Evolutionary conservation across 495 filamentous ascomycete species (phyloP), one percentile per base, ranked within the genome.

Genomic region (Amniculicola lignicola): DNA sequence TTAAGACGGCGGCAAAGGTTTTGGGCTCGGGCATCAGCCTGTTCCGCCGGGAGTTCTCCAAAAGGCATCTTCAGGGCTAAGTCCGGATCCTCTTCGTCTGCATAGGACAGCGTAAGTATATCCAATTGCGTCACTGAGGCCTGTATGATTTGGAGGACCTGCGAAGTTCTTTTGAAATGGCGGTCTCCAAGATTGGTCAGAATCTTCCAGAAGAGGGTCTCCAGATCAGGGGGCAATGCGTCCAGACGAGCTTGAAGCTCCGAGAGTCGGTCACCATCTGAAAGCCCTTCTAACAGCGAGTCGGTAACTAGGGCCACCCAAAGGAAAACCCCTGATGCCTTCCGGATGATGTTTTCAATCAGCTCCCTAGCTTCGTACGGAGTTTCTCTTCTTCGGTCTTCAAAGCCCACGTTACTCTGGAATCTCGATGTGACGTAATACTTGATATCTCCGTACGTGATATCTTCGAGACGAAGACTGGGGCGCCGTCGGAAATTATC

Each of bases 251-350:
- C 12, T n/a, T 39, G 45, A 5, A 63, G 43, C 10, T 59, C 42
- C 2, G 2, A 1, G 2, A 63, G 6, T 2, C 40, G 19, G 10
- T 63, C 59, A 9, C 35, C 54, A 36, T 58, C 29, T 6, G 27
- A 0, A 0, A 58, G 23, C 0, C 59, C 59, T 21, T 53, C 48
- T 0, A 58, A 50, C 2, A 63, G 40, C 1, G 59, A 63, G 1
- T 46, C 33, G 1, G 37, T 50, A 7, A 59, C 59, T 1, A 63
- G 48, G 2, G 24, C 5, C 12, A 63, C 59, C 59, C 48, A 63
- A 0, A 63, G 36, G 18, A 59, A 63, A n/a, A 63, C 59, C 5
- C 59, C 59, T 4, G 29, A 15, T 3, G 59, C 46, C 23, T 63
- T 63, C 14, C 4, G 2, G 0, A 24, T 42, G 23, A 63, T 43